Evolutionary conservation across 495 filamentous ascomycete species (phyloP).

Genomic region (Neurospora hispaniola): DNA sequence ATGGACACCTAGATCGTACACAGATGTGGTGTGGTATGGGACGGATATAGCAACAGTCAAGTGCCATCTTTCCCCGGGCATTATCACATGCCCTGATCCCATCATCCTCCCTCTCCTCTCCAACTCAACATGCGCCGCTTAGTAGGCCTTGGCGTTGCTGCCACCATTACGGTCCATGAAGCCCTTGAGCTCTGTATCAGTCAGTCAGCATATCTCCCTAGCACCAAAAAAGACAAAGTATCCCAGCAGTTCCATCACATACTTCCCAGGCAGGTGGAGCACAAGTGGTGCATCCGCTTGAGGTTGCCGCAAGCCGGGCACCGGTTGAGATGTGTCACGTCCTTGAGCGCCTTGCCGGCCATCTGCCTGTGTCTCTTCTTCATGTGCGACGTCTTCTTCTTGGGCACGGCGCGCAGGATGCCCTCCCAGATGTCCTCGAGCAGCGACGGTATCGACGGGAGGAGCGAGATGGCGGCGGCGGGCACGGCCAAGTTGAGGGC

Average conservation of each 20-base stretch:
- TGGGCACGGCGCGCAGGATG: conserved; percentile 84
- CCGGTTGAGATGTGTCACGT: conserved; percentile 72
- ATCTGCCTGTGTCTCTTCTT: conserved; percentile 88
- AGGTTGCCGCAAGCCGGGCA: conserved; percentile 79
- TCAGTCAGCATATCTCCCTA: conserved; percentile 7
- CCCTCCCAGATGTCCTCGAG: conserved; percentile 81
- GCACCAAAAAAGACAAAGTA: background rate
- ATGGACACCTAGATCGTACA: background rate
- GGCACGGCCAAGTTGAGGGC: conserved; percentile 42
- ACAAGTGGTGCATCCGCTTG: conserved; percentile 82
- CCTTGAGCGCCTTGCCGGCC: conserved; percentile 88
- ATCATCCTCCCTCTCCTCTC: background rate
- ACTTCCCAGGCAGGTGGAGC: conserved; percentile 57
- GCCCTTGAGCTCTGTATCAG: conserved; percentile 21
- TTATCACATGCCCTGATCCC: background rate
- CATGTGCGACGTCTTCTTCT: conserved; percentile 97
- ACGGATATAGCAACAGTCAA: background rate
- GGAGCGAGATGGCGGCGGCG: conserved; percentile 42
- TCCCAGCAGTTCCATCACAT: conserved; percentile 7
- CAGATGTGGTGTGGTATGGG: background rate
- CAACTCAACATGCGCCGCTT: background rate
- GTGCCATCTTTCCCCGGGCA: background rate
- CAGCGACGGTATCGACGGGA: conserved; percentile 41
- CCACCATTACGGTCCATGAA: conserved; percentile 20
- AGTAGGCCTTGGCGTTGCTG: conserved; percentile 2